Evolutionary conservation across 1,284 basidiomycete genomes (phyloP), one percentile per base, ranked within the genome.

Genomic region (Kwoniella shivajii): DNA sequence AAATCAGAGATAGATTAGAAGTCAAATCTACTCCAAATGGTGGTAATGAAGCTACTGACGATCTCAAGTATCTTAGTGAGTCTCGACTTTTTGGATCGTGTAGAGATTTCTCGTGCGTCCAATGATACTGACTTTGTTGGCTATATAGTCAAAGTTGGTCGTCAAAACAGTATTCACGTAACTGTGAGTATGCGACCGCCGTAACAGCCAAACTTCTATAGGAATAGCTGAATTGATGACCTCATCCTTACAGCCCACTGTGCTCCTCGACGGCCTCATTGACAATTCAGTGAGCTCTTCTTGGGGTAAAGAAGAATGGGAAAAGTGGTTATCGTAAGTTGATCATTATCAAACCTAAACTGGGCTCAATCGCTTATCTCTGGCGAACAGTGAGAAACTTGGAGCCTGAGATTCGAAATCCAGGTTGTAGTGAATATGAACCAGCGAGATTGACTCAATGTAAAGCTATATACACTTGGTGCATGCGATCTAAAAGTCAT

Each of bases 151-250:
- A 95, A 95, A 79, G 87, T 89, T 72, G 86, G 90, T 6, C 83
- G 93, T 61, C 93, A 96, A 81, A 96, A 96, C 65, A 83, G 89
- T 5, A 86, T 96, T 50, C 93, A 96, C 67, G 90, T 95, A 49
- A 94, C 92, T 1, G 73, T 75, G 20, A 56, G 73, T 63, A 2
- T 4, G n/a, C n/a, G n/a, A n/a, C n/a, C n/a, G n/a, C n/a, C n/a
- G n/a, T n/a, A n/a, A n/a, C n/a, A n/a, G n/a, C n/a, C n/a, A n/a
- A n/a, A n/a, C n/a, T n/a, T n/a, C n/a, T n/a, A n/a, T n/a, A n/a
- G n/a, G n/a, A n/a, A n/a, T n/a, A n/a, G n/a, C n/a, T n/a, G n/a
- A n/a, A n/a, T n/a, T n/a, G n/a, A n/a, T n/a, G n/a, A n/a, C n/a
- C n/a, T n/a, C n/a, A n/a, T n/a, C n/a, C n/a, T 13, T 13, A 29